These are phyloP conservation scores for Scleromitrula shiraiana DNA, from an alignment of 2,329 filamentous ascomycete species.

Conservation along the genomic window DNA sequence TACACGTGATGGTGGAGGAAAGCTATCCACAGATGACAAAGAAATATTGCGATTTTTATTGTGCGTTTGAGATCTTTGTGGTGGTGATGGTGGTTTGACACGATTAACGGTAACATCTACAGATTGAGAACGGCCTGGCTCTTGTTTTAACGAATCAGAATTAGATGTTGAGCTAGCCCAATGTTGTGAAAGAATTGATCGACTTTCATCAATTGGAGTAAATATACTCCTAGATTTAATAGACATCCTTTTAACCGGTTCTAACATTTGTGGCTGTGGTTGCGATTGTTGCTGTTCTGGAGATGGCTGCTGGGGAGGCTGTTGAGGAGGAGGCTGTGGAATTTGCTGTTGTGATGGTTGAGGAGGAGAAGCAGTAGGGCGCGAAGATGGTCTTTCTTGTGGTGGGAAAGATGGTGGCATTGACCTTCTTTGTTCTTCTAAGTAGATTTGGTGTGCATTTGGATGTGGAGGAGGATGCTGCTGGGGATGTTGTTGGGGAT, in stretches of 20 bases:
- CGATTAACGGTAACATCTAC: conserved; percentile 52
- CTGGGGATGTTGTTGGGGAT: conserved; percentile 32
- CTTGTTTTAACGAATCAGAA: conserved; percentile 27
- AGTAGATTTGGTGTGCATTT: conserved; percentile 57
- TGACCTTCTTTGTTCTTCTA: conserved; percentile 70
- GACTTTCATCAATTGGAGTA: conserved; percentile 89
- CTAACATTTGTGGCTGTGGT: conserved; percentile 42
- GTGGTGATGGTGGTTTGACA: conserved; percentile 48
- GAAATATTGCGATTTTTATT: conserved; percentile 41
- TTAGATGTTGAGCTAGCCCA: conserved; percentile 55
- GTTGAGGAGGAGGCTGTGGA: conserved; percentile 38
- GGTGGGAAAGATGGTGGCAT: conserved; percentile 62
- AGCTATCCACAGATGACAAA: conserved; percentile 46
- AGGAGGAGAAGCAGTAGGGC: conserved; percentile 46
- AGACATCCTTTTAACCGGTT: conserved; percentile 43
- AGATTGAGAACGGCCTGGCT: conserved; percentile 47
- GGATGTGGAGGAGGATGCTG: conserved; percentile 37
- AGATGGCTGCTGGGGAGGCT: conserved; percentile 31
- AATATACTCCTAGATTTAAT: conserved; percentile 69
- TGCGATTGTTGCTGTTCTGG: conserved; percentile 37
- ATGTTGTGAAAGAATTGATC: conserved; percentile 81
- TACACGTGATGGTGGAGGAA: conserved; percentile 67
- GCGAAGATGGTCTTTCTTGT: conserved; percentile 45
- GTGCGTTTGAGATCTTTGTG: conserved; percentile 38
- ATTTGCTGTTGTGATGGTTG: conserved; percentile 51